phyloP scores from a whole-genome alignment of 371 early-diverging fungal genomes.

The Chytridium lagenaria region DNA sequence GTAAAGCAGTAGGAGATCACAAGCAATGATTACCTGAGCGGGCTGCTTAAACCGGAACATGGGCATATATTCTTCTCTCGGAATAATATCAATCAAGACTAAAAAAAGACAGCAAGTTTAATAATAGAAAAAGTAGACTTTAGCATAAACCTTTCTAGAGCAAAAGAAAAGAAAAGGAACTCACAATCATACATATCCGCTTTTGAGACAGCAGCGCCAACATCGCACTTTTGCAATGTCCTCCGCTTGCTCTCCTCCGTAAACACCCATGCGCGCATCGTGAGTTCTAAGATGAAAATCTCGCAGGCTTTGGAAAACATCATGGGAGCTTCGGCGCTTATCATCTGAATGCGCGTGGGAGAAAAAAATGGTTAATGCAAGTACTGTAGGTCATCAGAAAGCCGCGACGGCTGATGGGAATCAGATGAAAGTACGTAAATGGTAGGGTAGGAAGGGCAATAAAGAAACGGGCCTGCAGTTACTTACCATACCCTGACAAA shows the following conservation, averaged over 20 bases:
- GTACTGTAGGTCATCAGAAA: not conserved
- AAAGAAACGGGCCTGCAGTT: too few relatives aligned
- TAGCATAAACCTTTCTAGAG: too few relatives aligned
- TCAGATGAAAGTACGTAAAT: too few relatives aligned
- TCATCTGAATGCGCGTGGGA: slow-evolving; percentile 67
- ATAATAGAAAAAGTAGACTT: too few relatives aligned
- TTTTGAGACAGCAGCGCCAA: slow-evolving; percentile 92
- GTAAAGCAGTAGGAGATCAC: too few relatives aligned
- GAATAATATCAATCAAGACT: slow-evolving; percentile 97
- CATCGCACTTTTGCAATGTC: slow-evolving; percentile 95
- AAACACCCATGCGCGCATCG: slow-evolving; percentile 96
- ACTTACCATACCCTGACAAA: too few relatives aligned
- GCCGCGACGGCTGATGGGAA: not conserved
- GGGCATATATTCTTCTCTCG: slow-evolving; percentile 75
- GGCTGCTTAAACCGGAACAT: too few relatives aligned
- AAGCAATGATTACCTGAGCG: too few relatives aligned
- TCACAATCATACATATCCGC: slow-evolving; percentile 95
- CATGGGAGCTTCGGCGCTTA: slow-evolving; percentile 90
- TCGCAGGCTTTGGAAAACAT: slow-evolving; percentile 98
- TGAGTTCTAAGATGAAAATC: slow-evolving; percentile 84
- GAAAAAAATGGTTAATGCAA: not conserved
- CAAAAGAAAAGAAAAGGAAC: slow-evolving; percentile 9
- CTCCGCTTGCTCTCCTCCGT: slow-evolving; percentile 99
- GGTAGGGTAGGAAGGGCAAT: too few relatives aligned
- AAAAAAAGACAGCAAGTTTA: slow-evolving; percentile 1